These are phyloP conservation scores for Boletus pseudo-olivaceus DNA, from an alignment of 768 basidiomycete species.

Conservation along the genomic window DNA sequence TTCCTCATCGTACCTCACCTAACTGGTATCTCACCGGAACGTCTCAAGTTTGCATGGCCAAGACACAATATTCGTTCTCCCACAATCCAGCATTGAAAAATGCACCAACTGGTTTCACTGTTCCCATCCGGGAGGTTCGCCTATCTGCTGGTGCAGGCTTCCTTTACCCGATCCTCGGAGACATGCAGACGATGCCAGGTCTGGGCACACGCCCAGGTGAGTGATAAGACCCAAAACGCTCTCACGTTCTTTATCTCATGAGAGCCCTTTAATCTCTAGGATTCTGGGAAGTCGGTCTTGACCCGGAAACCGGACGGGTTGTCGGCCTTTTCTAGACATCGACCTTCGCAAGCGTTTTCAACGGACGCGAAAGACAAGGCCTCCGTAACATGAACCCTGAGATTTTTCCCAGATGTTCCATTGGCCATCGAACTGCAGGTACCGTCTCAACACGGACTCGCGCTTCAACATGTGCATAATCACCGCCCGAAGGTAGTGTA, in stretches of 20 bases:
- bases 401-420: constrained; percentile 24
- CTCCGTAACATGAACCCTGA: background rate
- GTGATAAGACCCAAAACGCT: constrained; percentile 9
- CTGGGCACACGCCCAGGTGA: constrained; percentile 85
- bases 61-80: constrained; percentile 97
- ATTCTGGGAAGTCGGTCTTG: constrained; percentile 88
- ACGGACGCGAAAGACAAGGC: constrained; percentile 12
- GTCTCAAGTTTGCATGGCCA: constrained; percentile 84
- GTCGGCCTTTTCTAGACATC: constrained; percentile 72
- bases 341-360: constrained; percentile 13
- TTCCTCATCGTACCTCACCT: background rate
- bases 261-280: constrained; percentile 38
- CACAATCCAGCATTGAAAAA: constrained; percentile 90
- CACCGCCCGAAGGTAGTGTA: constrained; percentile 11
- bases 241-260: constrained; percentile 9
- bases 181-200: constrained; percentile 99
- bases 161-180: constrained; percentile 91
- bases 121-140: constrained; percentile 86
- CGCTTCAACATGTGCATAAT: constrained; percentile 40
- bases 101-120: constrained; percentile 87
- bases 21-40: constrained; percentile 3
- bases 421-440: constrained; percentile 7
- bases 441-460: constrained; percentile 39
- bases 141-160: constrained; percentile 93
- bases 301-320: constrained; percentile 75